Base-by-base conservation (phyloP, 352 stramenopile species). In the Pythium aristosporum region DNA sequence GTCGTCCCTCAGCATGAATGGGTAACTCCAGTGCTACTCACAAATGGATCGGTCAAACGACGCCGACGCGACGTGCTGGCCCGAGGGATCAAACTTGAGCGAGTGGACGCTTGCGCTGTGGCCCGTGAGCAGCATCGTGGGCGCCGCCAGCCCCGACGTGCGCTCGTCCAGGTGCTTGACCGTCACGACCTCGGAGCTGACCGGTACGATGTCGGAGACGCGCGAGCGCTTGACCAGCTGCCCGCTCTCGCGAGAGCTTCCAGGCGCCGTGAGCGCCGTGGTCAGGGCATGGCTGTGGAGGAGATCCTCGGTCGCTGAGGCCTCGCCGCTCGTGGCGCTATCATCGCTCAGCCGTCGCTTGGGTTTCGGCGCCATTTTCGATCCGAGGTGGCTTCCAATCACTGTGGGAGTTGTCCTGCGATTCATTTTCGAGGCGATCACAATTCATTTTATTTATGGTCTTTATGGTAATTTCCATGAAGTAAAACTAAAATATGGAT, bases 61-160 rank as follows among this genome's bases (percentile, higher is more conserved):
- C 7, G 72, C 71, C 10, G 85, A 92, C 21, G 82, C 83, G 43
- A 78, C 62, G 62, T 89, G 84, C 67, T 88, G 75, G 0, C 85
- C 85, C n/a, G 65, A 82, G 5, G 83, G 74, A 67, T 87, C 87
- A 60, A 94, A 92, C 63, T 91, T 88, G 60, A 94, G 72, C 53
- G 85, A 92, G 67, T 91, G 84, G 32, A 92, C 79, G 3, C 82
- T 74, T 8, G 85, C 85, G 63, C 76, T 79, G 61, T 94, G 85
- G 28, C 85, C 85, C 32, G 82, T 79, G 53, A 94, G 82, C 48
- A 91, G 77, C 85, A 94, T 89, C 1, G 85, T 94, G 23, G 85
- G 83, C 32, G 83, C 79, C 41, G 73, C 36, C 9, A 94, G 77
- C 4, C 63, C 78, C 25, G 85, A 94, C 47, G 83, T 90, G 39